Percentiles rank a stretch among this genome's conserved stretches.
Evolutionary conservation across 1,139 yeast genomes (phyloP).

Genomic region (Candida labiduridarum): DNA sequence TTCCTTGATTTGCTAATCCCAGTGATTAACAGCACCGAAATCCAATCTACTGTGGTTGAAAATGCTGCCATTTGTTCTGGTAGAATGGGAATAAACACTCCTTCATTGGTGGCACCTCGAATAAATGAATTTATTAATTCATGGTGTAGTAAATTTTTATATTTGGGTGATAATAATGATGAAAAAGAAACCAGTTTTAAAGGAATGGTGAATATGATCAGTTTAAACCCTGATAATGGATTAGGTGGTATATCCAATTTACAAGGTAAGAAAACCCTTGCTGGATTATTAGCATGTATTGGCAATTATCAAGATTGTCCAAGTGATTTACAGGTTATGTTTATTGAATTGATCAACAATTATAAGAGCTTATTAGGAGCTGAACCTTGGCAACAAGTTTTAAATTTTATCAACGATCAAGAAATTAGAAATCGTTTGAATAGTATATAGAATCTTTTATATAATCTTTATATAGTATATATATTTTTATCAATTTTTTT

Average conservation of each 20-base stretch:
- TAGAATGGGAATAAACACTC: slow-evolving; percentile 71
- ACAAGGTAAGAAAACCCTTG: slow-evolving; percentile 51
- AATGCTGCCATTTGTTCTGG: slow-evolving; percentile 94
- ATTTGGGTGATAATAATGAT: slow-evolving; percentile 74
- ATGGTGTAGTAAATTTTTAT: slow-evolving; percentile 71
- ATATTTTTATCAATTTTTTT: neutral
- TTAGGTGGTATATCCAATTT: slow-evolving; percentile 52
- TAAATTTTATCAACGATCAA: slow-evolving; percentile 31
- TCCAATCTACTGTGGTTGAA: slow-evolving; percentile 70
- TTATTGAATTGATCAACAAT: slow-evolving; percentile 46
- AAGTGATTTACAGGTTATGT: slow-evolving; percentile 43
- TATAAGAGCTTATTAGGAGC: slow-evolving; percentile 54
- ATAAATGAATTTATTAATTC: slow-evolving; percentile 56
- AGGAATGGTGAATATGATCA: slow-evolving; percentile 73
- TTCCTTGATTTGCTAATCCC: slow-evolving; percentile 66
- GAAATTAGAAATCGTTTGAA: slow-evolving; percentile 17
- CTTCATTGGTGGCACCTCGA: slow-evolving; percentile 55
- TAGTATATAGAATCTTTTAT: slow-evolving; percentile 5
- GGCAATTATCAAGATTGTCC: slow-evolving; percentile 61
- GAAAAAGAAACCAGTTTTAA: slow-evolving; percentile 80
- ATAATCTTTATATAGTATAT: neutral
- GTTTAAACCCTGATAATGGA: slow-evolving; percentile 63
- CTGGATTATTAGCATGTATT: slow-evolving; percentile 63
- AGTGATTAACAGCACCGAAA: slow-evolving; percentile 58
- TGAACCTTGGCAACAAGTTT: slow-evolving; percentile 35